A percentile compares a stretch with the other conserved stretches of the same genome.
Conservation (phyloP, 2,329 filamentous ascomycete species). For the Fusarium scirpi region DNA sequence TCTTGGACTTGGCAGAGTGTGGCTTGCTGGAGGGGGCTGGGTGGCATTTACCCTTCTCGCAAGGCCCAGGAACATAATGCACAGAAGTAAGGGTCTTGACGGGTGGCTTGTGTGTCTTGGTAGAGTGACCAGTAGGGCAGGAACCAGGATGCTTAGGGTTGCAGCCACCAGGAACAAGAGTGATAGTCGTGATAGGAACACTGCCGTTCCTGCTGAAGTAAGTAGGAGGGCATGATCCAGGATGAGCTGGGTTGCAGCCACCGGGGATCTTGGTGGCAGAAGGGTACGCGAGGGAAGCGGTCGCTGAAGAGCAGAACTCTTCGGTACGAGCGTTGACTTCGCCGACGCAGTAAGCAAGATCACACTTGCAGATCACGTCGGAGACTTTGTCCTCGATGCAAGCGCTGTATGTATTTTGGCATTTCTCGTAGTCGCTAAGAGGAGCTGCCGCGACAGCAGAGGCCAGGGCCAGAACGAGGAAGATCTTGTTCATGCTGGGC, state of each 20-base stretch:
- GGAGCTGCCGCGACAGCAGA: constrained; percentile 15
- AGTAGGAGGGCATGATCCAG: constrained; percentile 21
- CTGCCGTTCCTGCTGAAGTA: background rate
- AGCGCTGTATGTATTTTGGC: background rate
- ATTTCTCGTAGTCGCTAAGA: constrained; percentile 8
- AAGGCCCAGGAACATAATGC: background rate
- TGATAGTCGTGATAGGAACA: background rate
- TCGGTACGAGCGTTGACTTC: constrained; percentile 4
- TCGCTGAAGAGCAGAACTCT: constrained; percentile 15
- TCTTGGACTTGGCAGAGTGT: background rate
- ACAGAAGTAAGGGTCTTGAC: background rate
- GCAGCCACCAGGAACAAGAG: background rate
- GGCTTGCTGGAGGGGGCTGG: background rate
- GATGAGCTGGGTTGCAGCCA: constrained; percentile 30
- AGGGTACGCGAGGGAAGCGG: constrained; percentile 8
- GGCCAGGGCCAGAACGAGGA: constrained; percentile 14
- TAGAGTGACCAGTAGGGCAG: background rate
- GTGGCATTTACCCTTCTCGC: background rate
- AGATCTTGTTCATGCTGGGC: constrained; percentile 15
- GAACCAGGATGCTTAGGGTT: background rate
- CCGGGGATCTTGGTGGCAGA: constrained; percentile 20
- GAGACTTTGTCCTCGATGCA: background rate
- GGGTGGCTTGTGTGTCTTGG: background rate
- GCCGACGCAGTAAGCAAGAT: background rate
- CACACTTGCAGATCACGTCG: background rate